phyloP scores from a whole-genome alignment of 495 filamentous ascomycete genomes.

The Podospora anserina region DNA sequence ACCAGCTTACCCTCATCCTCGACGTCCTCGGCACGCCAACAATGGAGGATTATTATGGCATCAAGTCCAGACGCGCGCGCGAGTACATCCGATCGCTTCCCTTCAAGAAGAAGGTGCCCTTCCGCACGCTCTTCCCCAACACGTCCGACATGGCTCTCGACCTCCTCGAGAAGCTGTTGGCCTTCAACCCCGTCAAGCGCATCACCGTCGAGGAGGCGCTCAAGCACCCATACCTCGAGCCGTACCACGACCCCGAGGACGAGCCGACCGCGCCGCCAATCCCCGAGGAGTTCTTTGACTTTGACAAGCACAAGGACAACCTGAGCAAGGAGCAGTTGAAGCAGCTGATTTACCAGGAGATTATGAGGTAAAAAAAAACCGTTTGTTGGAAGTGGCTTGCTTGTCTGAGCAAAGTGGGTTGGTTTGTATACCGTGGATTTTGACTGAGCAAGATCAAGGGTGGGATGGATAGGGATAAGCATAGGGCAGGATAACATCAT shows the following conservation, averaged over 20 bases:
- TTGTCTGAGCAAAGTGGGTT: background rate
- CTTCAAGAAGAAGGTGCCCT: conserved; percentile 99
- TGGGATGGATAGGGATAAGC: conserved; percentile 1
- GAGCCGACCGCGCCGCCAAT: conserved; percentile 96
- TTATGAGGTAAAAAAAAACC: conserved; percentile 77
- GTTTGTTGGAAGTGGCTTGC: background rate
- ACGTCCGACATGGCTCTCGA: conserved; percentile 91
- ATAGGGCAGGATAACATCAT: background rate
- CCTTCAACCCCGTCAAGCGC: conserved; percentile 98
- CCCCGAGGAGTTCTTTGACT: conserved; percentile 98
- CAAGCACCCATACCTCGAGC: conserved; percentile 96
- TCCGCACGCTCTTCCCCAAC: conserved; percentile 96
- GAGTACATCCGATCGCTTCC: conserved; percentile 99
- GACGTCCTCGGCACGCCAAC: conserved; percentile 98
- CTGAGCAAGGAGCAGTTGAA: conserved; percentile 98
- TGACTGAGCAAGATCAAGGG: background rate
- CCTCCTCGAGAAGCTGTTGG: conserved; percentile 88
- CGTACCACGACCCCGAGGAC: conserved; percentile 98
- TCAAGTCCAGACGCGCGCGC: conserved; percentile 95
- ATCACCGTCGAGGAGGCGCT: conserved; percentile 97
- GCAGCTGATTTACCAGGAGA: conserved; percentile 94
- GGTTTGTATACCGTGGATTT: background rate
- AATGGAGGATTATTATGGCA: conserved; percentile 99
- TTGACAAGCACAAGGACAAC: conserved; percentile 99
- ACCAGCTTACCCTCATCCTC: conserved; percentile 95